A percentile compares a stretch with the other conserved stretches of the same genome.
Conservation (phyloP, 345 rosid genomes). For the Passiflora organensis region DNA sequence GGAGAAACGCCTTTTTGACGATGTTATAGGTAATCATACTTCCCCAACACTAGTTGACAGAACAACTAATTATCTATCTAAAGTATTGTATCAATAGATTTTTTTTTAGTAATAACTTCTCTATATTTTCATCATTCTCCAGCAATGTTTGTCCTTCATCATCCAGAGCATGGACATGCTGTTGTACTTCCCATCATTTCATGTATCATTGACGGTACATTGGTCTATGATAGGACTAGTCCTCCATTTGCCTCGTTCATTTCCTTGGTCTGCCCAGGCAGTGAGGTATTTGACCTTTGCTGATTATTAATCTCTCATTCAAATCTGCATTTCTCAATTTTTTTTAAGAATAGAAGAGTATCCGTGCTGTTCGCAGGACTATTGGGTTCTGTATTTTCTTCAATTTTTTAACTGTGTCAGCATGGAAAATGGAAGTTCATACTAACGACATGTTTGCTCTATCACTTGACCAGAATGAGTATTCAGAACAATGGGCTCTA, state of each 20-base stretch:
- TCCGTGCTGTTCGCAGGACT: no score
- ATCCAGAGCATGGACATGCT: conserved; percentile 96
- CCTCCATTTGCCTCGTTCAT: conserved; percentile 95
- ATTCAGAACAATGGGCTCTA: conserved; percentile 97
- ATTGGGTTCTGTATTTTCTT: background rate
- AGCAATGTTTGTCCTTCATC: conserved; percentile 97
- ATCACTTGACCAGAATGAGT: conserved; percentile 57
- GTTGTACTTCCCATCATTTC: conserved; percentile 94
- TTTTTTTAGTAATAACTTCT: conserved; percentile 9
- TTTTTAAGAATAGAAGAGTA: no score
- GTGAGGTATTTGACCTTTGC: conserved; percentile 49
- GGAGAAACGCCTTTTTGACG: conserved; percentile 81
- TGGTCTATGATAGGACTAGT: conserved; percentile 66
- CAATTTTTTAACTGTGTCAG: no score
- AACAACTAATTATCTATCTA: conserved; percentile 2
- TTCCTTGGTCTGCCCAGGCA: conserved; percentile 72
- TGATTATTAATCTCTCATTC: conserved; percentile 5
- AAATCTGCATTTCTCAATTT: background rate
- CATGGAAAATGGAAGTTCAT: background rate
- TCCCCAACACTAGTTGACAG: conserved; percentile 2
- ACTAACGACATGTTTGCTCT: no score
- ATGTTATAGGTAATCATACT: conserved; percentile 68
- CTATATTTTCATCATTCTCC: conserved; percentile 25
- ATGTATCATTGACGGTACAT: conserved; percentile 75
- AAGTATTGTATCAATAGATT: background rate